Base-by-base conservation (phyloP, 345 rosid species). In the Adansonia digitata region DNA sequence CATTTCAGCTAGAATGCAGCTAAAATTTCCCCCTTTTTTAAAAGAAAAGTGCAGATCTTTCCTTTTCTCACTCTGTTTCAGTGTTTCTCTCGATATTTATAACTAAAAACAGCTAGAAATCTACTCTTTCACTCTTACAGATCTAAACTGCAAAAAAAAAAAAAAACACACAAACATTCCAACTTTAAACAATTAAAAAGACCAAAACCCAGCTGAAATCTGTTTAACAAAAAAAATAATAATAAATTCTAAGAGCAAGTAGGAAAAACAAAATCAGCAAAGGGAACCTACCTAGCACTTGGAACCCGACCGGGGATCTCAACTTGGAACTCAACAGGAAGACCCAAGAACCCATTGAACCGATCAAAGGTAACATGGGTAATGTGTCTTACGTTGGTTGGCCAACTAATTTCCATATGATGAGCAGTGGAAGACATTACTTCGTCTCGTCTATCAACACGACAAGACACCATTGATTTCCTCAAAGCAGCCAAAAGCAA, bases 311-410 rank as follows among this genome's bases (percentile, higher is more conserved):
- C 79, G 3, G 98, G 97, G 81, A 94, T 82, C 89, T 94, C 97
- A n/a, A 92, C 91, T 80, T 92, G 89, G 74, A 94, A 88, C 90
- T 94, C 98, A 20, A 86, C 95, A 2, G 98, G 98, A 27, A 94
- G 88, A 76, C 98, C 98, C 24, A 90, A 79, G 71, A 94, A 94
- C 12, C 98, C 98, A 68, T 91, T 87, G 83, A 94, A 94, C 14
- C 97, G 89, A 78, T 94, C 98, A 59, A 94, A 94, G 0, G 98
- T 94, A 2, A 94, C 98, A 69, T 94, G 98, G 66, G 97, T 86
- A 7, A 92, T 84, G 75, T 94, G 98, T 12, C 88, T 84, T 45
- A 92, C 98, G 68, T 94, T 88, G 7, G 98, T 94, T 3, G 98
- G 98, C 92, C 92, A 91, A 17, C 98, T 91, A 51, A 92, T 94